Evolutionary conservation across 2,329 filamentous ascomycete species (phyloP), one percentile per base, ranked within the genome.

Genomic region (Monilinia polystroma): DNA sequence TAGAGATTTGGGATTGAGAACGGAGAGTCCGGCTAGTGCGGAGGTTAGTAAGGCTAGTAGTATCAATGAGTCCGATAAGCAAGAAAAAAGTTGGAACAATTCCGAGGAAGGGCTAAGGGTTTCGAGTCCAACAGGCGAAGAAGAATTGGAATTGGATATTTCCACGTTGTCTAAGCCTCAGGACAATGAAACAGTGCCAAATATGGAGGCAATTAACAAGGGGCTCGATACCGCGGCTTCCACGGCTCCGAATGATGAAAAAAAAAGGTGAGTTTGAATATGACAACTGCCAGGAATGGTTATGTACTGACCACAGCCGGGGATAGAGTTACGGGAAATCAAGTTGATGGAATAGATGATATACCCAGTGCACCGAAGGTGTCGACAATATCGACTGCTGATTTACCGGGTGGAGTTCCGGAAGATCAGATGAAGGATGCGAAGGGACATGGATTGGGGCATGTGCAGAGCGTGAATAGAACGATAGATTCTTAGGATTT

Each of bases 21-120:
- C 83, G 5, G 84, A 87, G 68, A 89, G 84, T 8, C 85, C 88
- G 0, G 83, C 83, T 0, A 92, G 89, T 70, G 85, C 83, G 1
- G 82, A 86, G 64, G 81, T 92, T 20, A 93, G 90, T 75, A 85
- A 87, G 69, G 90, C 91, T 1, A 93, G 87, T 72, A 94, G 90
- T 74, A 78, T 91, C 26, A 81, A 79, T 73, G 84, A 80, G 66
- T 70, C 71, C 26, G 57, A 59, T 8, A 56, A 60, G 7, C 66
- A 70, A 35, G 72, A 74, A 35, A 56, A 66, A 26, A 29, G 14
- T n/a, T 26, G n/a, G 8, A 54, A 58, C 1, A 45, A 71, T 59
- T 70, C 68, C 4, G 68, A 70, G n/a, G 69, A 73, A 51, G 73
- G 73, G 2, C 69, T 75, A 0, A 75, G 68, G 41, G 54, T 67